Percentiles rank a stretch among this genome's conserved stretches.
These are phyloP conservation scores for Sutorius eximius DNA, from an alignment of 1,284 basidiomycete genomes.

Conservation along the genomic window DNA sequence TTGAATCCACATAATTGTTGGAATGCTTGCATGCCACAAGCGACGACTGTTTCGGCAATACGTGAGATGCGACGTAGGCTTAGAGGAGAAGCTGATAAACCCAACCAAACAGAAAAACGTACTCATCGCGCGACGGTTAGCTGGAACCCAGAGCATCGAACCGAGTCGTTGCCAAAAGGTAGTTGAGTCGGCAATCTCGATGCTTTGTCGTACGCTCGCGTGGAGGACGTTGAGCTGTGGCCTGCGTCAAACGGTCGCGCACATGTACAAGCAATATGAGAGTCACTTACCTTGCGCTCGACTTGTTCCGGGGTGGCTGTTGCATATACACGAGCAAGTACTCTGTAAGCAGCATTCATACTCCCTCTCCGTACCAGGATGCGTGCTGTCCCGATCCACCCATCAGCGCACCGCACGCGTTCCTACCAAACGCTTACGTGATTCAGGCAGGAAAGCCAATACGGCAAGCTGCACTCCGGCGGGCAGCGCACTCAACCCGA, in stretches of 20 bases:
- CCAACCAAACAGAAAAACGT: constrained; percentile 30
- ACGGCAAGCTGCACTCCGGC: constrained; percentile 63
- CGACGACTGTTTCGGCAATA: constrained; percentile 51
- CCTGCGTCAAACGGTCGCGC: neutral
- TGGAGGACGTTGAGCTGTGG: constrained; percentile 56
- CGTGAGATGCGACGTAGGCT: neutral
- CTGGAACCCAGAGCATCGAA: constrained; percentile 55
- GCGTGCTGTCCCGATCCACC: constrained; percentile 50
- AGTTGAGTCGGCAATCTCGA: constrained; percentile 61
- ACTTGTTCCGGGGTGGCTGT: constrained; percentile 63
- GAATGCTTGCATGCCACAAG: constrained; percentile 78
- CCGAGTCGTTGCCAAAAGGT: constrained; percentile 57
- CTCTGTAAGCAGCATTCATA: constrained; percentile 46
- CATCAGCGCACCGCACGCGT: neutral
- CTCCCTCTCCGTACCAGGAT: constrained; percentile 64
- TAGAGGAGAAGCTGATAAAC: neutral
- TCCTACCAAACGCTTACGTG: constrained; percentile 49
- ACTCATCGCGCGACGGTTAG: constrained; percentile 74
- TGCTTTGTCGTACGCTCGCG: constrained; percentile 63
- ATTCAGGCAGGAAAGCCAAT: constrained; percentile 73
- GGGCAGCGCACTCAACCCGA: constrained; percentile 70
- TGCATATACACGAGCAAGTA: constrained; percentile 68
- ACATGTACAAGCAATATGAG: neutral
- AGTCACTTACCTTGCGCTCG: constrained; percentile 54
- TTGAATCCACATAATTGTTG: constrained; percentile 83